A percentile compares a stretch with the other conserved stretches of the same genome.
phyloP scores from a whole-genome alignment of 257 asterid species.

The Solanum virginianum region DNA sequence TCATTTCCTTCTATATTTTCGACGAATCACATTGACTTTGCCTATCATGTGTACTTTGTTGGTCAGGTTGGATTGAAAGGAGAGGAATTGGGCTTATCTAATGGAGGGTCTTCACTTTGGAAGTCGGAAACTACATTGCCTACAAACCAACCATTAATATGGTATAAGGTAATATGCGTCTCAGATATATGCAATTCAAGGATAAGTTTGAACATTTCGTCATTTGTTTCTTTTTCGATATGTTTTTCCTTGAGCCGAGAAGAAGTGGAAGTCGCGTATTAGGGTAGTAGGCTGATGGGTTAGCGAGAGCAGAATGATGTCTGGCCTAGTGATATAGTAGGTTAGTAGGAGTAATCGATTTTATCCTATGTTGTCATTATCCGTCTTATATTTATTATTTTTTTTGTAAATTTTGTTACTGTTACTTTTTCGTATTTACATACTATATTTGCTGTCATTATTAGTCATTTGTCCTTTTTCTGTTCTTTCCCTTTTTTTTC shows the following conservation, averaged over 20 bases:
- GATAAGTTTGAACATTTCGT: neutral
- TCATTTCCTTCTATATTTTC: neutral
- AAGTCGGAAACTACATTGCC: slow-evolving; percentile 49
- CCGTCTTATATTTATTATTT: too few species aligned
- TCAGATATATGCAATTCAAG: neutral
- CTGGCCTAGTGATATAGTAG: too few species aligned
- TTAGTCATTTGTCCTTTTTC: too few species aligned
- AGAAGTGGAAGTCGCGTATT: too few species aligned
- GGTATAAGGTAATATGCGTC: slow-evolving; percentile 67
- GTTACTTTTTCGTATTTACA: too few species aligned
- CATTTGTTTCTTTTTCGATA: neutral
- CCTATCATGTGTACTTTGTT: neutral
- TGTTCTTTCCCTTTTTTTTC: too few species aligned
- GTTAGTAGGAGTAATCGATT: too few species aligned
- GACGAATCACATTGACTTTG: neutral
- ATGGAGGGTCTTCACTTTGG: slow-evolving; percentile 65
- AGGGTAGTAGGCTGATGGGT: too few species aligned
- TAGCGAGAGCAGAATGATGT: too few species aligned
- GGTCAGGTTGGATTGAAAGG: slow-evolving; percentile 80
- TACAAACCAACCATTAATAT: slow-evolving; percentile 60
- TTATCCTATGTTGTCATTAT: too few species aligned
- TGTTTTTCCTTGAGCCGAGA: neutral
- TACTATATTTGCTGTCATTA: too few species aligned
- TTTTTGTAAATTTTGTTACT: too few species aligned
- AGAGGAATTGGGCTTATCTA: slow-evolving; percentile 45